Base-by-base conservation (phyloP, 2,329 filamentous ascomycete species). In the Camptophora hylomeconis region DNA sequence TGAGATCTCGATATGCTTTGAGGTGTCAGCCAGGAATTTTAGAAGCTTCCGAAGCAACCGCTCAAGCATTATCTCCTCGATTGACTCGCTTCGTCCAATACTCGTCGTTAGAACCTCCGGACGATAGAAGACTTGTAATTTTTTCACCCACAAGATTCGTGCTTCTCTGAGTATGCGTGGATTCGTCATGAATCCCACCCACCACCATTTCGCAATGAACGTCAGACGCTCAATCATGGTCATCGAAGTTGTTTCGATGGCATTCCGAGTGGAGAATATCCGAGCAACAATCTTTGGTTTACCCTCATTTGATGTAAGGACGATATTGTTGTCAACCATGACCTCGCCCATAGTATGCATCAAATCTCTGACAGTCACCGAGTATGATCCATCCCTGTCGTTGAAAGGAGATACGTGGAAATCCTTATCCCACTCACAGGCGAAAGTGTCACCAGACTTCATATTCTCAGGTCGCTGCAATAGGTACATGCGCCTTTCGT, bases 371-470 rank as follows among this genome's bases (percentile, higher is more conserved):
- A 65, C 59, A 7, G 53, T 42, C 9, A 74, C 43, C 2, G 61
- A 67, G 44, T 72, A 75, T 0, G 53, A 53, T 3, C 69, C 69
- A 29, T 66, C 64, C 17, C 65, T 60, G 5, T 66, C 69, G 47
- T 79, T 84, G 60, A 84, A 84, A 0, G 75, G 75, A 1, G 76
- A 83, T 11, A 82, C 75, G 45, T 82, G 78, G 39, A 84, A 80
- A 39, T 80, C 76, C 42, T 86, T 84, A 5, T 56, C 50, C 69
- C 72, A 80, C 0, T 55, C 54, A 12, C 65, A 58, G 10, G 53
- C 62, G 45, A 75, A 65, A 4, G 49, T 40, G 11, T 15, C 10
- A 31, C 26, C 8, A 20, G 5, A 22, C 24, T 20, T 24, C 10
- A 7, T 10, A 12, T 26, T 19, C 10, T 5, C 26, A 15, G 52